Base-by-base conservation (phyloP, 495 filamentous ascomycete genomes). In the Podospora appendiculata region DNA sequence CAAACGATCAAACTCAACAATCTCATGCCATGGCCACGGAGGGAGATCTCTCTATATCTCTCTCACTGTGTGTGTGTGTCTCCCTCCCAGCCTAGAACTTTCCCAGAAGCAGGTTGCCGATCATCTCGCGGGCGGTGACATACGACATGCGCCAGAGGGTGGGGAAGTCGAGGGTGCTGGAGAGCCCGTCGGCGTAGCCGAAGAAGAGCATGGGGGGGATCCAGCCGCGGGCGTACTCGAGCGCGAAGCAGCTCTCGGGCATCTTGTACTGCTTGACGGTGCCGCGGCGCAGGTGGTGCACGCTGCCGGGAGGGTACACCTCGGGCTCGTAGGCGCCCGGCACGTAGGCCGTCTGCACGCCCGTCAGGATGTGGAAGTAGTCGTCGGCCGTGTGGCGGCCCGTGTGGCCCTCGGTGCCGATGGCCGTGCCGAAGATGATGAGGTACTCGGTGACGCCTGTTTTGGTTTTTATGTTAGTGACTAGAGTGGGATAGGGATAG, bases 181-280 rank as follows among this genome's bases (percentile, higher is more conserved):
- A 79, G 53, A 92, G 75, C 51, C 78, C 82, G 73, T 93, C 89
- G 56, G 88, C 85, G 63, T 83, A 91, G 14, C 89, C 89, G 70
- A 94, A 93, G 68, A 84, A 82, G 32, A 94, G 72, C 89, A 94
- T 93, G 54, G 84, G 85, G 48, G 89, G 89, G 68, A 94, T 91
- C 87, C 87, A 93, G 59, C 89, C 89, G 59, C 87, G 81, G 19
- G 88, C 89, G 72, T 91, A 89, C 76, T 93, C 89, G 48, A 94
- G 80, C 41, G 89, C 89, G 64, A 89, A 91, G 78, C 89, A 94
- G 42, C 77, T 77, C 42, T 77, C 77, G 51, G 84, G 80, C 83
- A 89, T 88, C 77, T 79, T 82, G 74, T 93, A 93, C 79, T 94
- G 89, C 79, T 90, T 90, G 53, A 85, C 86, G 52, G 77, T 68